Base-by-base conservation (phyloP, 2,329 filamentous ascomycete genomes). In the Fusarium brevicatenulatum region DNA sequence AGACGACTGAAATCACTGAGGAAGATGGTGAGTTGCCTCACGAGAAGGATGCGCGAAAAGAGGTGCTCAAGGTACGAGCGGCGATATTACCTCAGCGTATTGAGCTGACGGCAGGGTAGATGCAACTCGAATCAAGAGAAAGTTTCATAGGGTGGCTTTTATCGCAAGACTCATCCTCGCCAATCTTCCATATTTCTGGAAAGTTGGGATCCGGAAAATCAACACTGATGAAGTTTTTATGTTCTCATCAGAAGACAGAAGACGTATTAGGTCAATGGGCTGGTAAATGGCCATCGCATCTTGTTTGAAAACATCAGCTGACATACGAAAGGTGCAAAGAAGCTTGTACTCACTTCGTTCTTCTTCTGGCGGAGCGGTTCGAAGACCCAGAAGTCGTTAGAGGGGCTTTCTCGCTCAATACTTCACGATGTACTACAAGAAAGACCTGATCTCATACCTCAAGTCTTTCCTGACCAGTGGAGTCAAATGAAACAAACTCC, bases 11-110 rank as follows among this genome's bases (percentile, higher is more conserved):
- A 9, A 0, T 3, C 1, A n/a, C 5, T 4, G 4, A n/a, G 13
- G 21, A 4, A 32, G 7, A 32, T 5, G 0, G 4, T 18, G 9
- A 18, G 4, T 18, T 36, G 34, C 9, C 34, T 36, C 4, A 32
- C 32, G 32, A 32, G 12, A 6, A 32, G 32, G 13, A 13, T 5
- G 4, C 4, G 13, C 11, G 32, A 32, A 5, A 32, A 11, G 9
- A 36, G n/a, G 23, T 7, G 13, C 40, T 44, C 3, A 2, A 46
- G 19, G 55, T 57, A 47, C 10, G 2, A 7, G 23, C 0, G 6
- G 10, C 15, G 1, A 30, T 5, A 18, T 12, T 2, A 1, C 0
- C 10, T 28, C 11, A 2, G 1, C 1, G 10, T 9, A 4, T 10
- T 58, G 15, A 18, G 42, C 55, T 37, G 4, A 58, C 7, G 2